Evolutionary conservation across 805 yeast genomes (phyloP).

Genomic region (Saccharomycopsis synnaedendra): DNA sequence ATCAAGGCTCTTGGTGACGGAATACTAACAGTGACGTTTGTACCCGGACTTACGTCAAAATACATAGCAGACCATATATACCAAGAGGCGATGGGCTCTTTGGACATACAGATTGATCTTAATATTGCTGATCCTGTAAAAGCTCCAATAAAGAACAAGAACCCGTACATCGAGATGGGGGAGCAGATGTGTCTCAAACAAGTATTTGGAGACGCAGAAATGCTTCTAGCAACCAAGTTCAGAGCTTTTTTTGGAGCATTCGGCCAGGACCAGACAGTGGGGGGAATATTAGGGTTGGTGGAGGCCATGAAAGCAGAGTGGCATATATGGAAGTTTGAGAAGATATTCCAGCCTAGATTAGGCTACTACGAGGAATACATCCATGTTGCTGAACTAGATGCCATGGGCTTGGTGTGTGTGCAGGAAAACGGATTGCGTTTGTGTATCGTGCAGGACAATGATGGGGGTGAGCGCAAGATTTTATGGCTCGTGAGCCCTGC

Average conservation of each 20-base stretch:
- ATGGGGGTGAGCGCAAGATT: not conserved
- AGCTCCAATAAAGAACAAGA: not conserved
- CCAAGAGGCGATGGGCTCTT: constrained; percentile 21
- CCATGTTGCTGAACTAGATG: too few relatives aligned
- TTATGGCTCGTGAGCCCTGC: constrained; percentile 2
- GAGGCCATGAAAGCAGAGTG: not conserved
- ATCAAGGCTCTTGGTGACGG: constrained; percentile 61
- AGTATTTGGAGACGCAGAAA: too few relatives aligned
- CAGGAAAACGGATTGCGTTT: too few relatives aligned
- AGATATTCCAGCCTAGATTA: too few relatives aligned
- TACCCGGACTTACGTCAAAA: constrained; percentile 32
- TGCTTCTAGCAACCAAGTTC: not conserved
- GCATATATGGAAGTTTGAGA: too few relatives aligned
- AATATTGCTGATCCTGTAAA: not conserved
- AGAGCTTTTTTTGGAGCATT: not conserved
- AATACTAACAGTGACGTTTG: constrained; percentile 48
- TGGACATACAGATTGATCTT: not conserved
- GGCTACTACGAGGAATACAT: too few relatives aligned
- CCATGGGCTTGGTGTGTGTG: too few relatives aligned
- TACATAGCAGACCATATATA: constrained; percentile 31
- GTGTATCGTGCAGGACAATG: not conserved
- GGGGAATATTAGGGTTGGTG: not conserved
- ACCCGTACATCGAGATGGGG: not conserved
- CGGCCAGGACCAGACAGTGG: not conserved
- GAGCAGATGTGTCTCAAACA: too few relatives aligned